Base-by-base conservation (phyloP, 2,329 filamentous ascomycete genomes). In the Acrocalymma vagum region DNA sequence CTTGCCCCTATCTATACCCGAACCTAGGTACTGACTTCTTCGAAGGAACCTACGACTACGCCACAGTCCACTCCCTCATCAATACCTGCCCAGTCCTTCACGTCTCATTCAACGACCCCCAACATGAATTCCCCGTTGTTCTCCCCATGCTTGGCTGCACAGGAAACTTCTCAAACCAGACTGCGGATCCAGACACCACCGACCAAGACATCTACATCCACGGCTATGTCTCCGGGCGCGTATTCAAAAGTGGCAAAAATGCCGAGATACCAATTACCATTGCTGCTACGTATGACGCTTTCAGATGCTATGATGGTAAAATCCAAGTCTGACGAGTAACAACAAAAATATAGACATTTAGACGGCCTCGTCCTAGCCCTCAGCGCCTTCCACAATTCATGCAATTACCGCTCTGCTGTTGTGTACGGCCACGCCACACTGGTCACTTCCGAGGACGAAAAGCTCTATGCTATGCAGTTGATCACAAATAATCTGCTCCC, bases 121-220 rank as follows among this genome's bases (percentile, higher is more conserved):
- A 51, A 3, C 54, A 66, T 25, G 85, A 87, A 1, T 94, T 92
- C 62, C 70, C 70, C 6, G 59, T 67, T 11, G 57, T 63, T 15
- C 42, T 72, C 6, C 70, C 70, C 11, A 71, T 72, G 68, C 46
- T 70, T 6, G 70, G 63, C n/a, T 72, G 70, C 37, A 72, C 67
- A 2, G 67, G 53, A 0, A 39, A 47, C 35, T 65, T 53, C 27
- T 4, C 78, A 36, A 67, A 80, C 13, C 53, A 31, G 11, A 77
- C 80, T 34, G 83, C 85, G 0, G 76, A 90, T 5, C 85, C 91
- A 42, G 79, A 87, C 16, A 43, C 34, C 48, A 38, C 39, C 2
- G 10, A 27, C 5, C 58, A 61, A 22, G 47, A 63, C 22, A 27
- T 70, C 5, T 70, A 70, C 34, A 51, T 70, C 22, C 66, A 70